phyloP scores from a whole-genome alignment of 2,329 filamentous ascomycete genomes.

The Botrytis tulipae region DNA sequence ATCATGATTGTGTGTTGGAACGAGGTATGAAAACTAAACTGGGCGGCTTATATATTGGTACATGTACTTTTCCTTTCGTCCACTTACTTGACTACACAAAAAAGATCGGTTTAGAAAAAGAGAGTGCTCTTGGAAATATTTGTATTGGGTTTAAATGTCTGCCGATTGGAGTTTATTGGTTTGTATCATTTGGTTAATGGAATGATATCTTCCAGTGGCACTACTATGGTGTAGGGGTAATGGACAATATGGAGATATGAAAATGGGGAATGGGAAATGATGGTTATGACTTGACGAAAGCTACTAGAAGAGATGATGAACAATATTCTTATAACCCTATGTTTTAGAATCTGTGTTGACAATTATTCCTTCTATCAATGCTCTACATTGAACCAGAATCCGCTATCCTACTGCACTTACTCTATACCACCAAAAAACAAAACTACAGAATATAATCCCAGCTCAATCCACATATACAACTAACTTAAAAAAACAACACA shows the following conservation, averaged over 20 bases:
- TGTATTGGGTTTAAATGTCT: neutral
- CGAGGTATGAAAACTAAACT: neutral
- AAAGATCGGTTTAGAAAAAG: neutral
- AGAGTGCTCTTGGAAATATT: neutral
- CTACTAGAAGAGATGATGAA: neutral
- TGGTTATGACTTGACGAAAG: neutral
- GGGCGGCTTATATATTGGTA: neutral
- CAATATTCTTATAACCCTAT: neutral
- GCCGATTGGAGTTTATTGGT: neutral
- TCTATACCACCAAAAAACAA: neutral
- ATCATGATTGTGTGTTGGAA: conserved; percentile 12
- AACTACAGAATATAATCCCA: neutral
- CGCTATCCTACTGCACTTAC: neutral
- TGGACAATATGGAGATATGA: neutral
- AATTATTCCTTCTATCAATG: no score
- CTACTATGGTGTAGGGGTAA: neutral
- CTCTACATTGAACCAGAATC: no score
- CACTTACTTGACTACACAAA: neutral
- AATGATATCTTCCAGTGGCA: neutral
- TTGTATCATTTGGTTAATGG: neutral
- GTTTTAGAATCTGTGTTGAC: neutral
- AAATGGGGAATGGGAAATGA: neutral
- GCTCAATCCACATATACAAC: neutral
- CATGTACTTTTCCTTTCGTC: neutral
- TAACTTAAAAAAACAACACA: neutral